A percentile compares a stretch with the other conserved stretches of the same genome.
Conservation (phyloP, 2,329 filamentous ascomycete species). For the Aplosporella prunicola region DNA sequence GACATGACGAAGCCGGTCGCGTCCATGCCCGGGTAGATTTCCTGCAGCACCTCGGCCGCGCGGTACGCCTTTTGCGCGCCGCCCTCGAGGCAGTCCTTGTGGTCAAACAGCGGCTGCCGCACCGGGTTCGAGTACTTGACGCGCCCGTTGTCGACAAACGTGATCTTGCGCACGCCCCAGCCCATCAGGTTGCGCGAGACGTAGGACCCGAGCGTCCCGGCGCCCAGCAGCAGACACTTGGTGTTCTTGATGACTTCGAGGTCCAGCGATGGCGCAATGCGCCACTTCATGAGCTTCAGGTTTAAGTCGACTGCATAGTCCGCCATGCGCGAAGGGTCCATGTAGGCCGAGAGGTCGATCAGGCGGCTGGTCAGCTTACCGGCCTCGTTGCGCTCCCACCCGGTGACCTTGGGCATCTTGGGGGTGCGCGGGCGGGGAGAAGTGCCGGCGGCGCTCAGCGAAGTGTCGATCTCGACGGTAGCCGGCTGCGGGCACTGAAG, state of each 20-base stretch:
- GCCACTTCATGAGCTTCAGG: conserved; percentile 97
- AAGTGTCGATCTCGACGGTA: conserved; percentile 6
- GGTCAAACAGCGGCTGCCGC: conserved; percentile 83
- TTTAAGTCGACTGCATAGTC: conserved; percentile 95
- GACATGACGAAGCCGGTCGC: conserved; percentile 70
- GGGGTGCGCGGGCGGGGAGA: conserved; percentile 19
- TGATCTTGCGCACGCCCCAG: conserved; percentile 93
- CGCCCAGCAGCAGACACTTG: conserved; percentile 81
- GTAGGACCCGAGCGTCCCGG: conserved; percentile 88
- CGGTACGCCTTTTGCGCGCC: conserved; percentile 73
- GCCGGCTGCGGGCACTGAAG: conserved; percentile 41
- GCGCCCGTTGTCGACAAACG: conserved; percentile 85
- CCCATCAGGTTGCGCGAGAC: conserved; percentile 86
- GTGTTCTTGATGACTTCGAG: conserved; percentile 82
- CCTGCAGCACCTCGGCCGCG: conserved; percentile 68
- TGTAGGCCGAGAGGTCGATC: conserved; percentile 80
- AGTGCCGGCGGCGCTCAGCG: conserved; percentile 12
- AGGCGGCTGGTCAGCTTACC: conserved; percentile 70
- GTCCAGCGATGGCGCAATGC: conserved; percentile 79
- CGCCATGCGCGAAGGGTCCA: conserved; percentile 80
- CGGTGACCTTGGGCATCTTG: conserved; percentile 79
- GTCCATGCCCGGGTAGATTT: conserved; percentile 87
- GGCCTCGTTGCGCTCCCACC: conserved; percentile 79
- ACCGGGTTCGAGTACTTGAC: conserved; percentile 97
- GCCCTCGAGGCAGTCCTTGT: conserved; percentile 78